Evolutionary conservation across 768 basidiomycete genomes (phyloP).

Genomic region (Rhodotorula graminis): DNA sequence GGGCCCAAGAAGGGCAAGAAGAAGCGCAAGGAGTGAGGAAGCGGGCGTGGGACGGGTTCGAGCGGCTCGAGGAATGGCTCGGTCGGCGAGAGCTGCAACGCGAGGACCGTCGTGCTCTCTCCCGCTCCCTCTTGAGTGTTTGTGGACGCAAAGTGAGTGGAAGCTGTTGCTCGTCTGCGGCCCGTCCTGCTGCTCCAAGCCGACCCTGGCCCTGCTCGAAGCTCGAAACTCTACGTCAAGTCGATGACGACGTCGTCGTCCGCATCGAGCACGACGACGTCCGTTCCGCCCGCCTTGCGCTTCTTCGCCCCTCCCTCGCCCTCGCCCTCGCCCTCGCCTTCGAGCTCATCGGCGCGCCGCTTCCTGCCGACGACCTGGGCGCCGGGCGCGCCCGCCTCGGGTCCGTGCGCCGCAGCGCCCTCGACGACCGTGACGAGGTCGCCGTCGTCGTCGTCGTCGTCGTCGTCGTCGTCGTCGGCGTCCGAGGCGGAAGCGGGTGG

Average conservation of each 20-base stretch:
- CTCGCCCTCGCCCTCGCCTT: constrained; percentile 25
- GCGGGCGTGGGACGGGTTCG: no score
- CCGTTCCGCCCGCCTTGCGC: background rate
- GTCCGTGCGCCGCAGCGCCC: background rate
- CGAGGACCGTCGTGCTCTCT: no score
- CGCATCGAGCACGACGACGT: background rate
- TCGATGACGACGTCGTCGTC: constrained; percentile 17
- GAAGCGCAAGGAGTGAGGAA: background rate
- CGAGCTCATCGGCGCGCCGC: constrained; percentile 36
- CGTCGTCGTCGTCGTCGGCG: background rate
- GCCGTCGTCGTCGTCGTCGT: constrained; percentile 11
- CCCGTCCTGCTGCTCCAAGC: no score
- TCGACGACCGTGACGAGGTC: background rate
- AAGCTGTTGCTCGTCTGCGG: no score
- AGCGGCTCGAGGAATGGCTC: no score
- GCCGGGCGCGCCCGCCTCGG: background rate
- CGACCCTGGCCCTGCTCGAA: no score
- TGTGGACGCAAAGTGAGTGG: no score
- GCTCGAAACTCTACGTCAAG: constrained; percentile 4
- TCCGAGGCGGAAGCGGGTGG: background rate
- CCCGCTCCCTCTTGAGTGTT: no score
- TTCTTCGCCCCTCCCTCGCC: constrained; percentile 7
- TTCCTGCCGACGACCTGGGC: constrained; percentile 26
- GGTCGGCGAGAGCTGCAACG: no score
- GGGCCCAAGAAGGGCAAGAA: background rate